phyloP scores from a whole-genome alignment of 208 protist species.

The Acanthamoeba divionensis region DNA sequence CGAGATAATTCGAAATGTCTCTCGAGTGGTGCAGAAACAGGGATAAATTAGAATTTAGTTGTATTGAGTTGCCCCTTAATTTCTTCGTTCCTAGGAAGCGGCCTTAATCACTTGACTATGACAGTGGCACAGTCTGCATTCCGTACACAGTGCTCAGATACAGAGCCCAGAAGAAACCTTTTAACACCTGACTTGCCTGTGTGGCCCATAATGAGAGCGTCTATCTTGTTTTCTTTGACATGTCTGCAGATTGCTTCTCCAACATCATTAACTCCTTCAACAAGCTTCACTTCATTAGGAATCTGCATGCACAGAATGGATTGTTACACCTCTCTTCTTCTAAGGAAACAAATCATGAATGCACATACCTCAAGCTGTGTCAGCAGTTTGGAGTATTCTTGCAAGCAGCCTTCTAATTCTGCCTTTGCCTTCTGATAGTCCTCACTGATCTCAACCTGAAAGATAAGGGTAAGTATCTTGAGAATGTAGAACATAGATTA shows the following conservation, averaged over 20 bases:
- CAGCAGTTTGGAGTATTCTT: slow-evolving; percentile 36
- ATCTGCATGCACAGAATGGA: not conserved
- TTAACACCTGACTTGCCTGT: not conserved
- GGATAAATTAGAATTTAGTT: too few relatives aligned
- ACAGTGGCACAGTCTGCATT: slow-evolving; percentile 15
- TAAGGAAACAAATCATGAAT: not conserved
- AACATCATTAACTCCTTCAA: slow-evolving; percentile 2
- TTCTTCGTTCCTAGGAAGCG: too few relatives aligned
- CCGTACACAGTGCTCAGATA: slow-evolving; percentile 23
- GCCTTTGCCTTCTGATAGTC: slow-evolving; percentile 50
- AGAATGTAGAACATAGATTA: too few relatives aligned
- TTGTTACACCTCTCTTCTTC: not conserved
- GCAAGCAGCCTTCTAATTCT: not conserved
- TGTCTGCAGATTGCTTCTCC: slow-evolving; percentile 31
- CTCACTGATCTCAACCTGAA: not conserved
- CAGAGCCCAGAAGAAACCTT: not conserved
- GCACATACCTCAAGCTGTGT: not conserved
- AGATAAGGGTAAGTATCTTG: too few relatives aligned
- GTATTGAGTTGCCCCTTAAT: too few relatives aligned
- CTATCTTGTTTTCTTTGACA: not conserved
- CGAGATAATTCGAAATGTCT: too few relatives aligned
- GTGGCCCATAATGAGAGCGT: slow-evolving; percentile 34
- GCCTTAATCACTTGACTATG: slow-evolving; percentile 5
- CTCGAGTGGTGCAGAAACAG: too few relatives aligned
- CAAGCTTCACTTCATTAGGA: not conserved